Conservation (phyloP, 305 asterid species). For the Fraxinus dipetala region DNA sequence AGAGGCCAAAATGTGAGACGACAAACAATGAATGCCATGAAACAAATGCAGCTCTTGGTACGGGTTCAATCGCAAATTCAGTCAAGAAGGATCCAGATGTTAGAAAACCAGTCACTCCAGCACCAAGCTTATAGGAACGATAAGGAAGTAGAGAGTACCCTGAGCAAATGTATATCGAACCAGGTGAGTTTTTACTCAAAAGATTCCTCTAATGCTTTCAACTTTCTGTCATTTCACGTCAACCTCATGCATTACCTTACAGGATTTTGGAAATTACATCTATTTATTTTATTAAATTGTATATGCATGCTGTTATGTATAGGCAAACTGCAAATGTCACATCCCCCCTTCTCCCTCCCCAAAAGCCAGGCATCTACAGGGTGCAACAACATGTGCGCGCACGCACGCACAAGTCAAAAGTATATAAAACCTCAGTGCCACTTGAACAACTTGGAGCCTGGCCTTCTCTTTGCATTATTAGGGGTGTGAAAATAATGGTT, state of each 20-base stretch:
- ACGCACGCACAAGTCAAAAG: neutral
- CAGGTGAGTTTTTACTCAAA: slow-evolving; percentile 41
- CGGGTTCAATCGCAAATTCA: slow-evolving; percentile 86
- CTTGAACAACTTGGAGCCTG: neutral
- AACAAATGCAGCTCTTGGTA: slow-evolving; percentile 89
- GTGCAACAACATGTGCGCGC: neutral
- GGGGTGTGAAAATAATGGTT: neutral
- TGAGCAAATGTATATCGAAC: slow-evolving; percentile 66
- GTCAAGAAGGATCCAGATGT: slow-evolving; percentile 74
- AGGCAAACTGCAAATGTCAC: neutral
- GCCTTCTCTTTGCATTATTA: neutral
- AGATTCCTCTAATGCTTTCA: neutral
- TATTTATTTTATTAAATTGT: neutral
- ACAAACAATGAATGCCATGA: slow-evolving; percentile 80
- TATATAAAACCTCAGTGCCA: neutral
- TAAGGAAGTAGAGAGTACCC: slow-evolving; percentile 66
- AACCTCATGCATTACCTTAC: neutral
- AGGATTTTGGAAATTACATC: neutral
- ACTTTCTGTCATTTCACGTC: neutral
- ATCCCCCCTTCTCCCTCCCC: neutral
- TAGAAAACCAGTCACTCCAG: slow-evolving; percentile 62
- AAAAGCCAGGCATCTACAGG: neutral
- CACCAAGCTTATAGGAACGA: slow-evolving; percentile 44
- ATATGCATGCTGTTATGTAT: neutral
- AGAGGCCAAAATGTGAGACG: slow-evolving; percentile 74